A percentile compares a stretch with the other conserved stretches of the same genome.
phyloP scores from a whole-genome alignment of 441 rosid species.

The Mallotus repandus region DNA sequence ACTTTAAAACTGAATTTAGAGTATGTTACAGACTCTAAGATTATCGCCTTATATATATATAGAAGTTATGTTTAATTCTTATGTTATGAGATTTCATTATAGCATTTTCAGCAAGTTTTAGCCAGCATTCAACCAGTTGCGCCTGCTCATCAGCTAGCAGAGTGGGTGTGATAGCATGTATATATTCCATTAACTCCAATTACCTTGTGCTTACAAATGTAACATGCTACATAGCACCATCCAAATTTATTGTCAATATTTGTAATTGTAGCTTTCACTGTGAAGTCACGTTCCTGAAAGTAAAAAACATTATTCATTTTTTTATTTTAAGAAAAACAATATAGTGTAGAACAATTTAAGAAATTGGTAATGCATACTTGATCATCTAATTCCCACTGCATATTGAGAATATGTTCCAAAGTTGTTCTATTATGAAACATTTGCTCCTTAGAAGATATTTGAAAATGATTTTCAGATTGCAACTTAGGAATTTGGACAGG shows the following conservation, averaged over 20 bases:
- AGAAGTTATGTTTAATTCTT: too few species aligned
- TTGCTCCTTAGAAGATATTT: neutral
- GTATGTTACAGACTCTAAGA: too few species aligned
- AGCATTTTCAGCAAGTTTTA: too few species aligned
- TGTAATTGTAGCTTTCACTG: neutral
- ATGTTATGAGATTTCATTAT: too few species aligned
- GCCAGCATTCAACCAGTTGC: too few species aligned
- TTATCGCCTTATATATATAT: too few species aligned
- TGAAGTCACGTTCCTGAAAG: neutral
- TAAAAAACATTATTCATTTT: neutral
- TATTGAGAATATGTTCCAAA: neutral
- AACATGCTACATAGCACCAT: neutral
- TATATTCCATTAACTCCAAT: neutral
- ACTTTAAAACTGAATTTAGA: too few species aligned
- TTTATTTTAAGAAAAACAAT: neutral
- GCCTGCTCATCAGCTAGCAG: too few species aligned
- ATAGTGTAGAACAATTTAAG: neutral
- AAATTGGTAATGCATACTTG: neutral
- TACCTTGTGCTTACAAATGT: neutral
- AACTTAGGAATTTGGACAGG: neutral
- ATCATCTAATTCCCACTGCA: neutral
- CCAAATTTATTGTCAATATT: neutral
- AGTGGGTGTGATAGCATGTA: too few species aligned
- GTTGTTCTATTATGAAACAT: neutral
- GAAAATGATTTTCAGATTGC: neutral